Percentiles rank a stretch among this genome's conserved stretches.
Conservation (phyloP, 768 basidiomycete species). For the Tricholoma sp. region DNA sequence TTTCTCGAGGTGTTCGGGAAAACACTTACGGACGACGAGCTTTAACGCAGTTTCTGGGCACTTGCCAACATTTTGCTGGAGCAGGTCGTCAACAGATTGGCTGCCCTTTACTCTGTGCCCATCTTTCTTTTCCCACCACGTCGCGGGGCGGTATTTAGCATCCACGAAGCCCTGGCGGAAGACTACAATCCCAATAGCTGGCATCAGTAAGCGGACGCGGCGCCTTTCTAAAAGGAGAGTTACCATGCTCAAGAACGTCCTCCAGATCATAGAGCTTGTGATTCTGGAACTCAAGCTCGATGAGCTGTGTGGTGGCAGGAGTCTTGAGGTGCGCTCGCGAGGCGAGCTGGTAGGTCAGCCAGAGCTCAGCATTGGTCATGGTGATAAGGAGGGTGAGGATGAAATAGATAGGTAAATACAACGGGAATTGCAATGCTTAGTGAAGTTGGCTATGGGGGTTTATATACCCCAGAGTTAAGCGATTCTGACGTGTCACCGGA, state of each 20-base stretch:
- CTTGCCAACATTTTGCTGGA: slow-evolving; percentile 33
- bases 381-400: not conserved
- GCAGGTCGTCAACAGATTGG: slow-evolving; percentile 29
- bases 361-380: slow-evolving; percentile 34
- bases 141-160: slow-evolving; percentile 33
- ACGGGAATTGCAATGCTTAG: not conserved
- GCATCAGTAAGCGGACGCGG: slow-evolving; percentile 14
- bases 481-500: slow-evolving; percentile 7
- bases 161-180: slow-evolving; percentile 45
- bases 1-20: not conserved
- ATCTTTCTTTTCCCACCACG: slow-evolving; percentile 41
- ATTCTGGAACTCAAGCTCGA: slow-evolving; percentile 39
- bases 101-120: slow-evolving; percentile 32
- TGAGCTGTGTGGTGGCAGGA: slow-evolving; percentile 39
- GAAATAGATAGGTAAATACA: not conserved
- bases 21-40: slow-evolving; percentile 39
- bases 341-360: slow-evolving; percentile 43
- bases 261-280: slow-evolving; percentile 39
- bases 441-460: not conserved
- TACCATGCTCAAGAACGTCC: slow-evolving; percentile 42
- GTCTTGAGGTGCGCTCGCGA: slow-evolving; percentile 33
- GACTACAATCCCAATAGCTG: slow-evolving; percentile 16
- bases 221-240: slow-evolving; percentile 6
- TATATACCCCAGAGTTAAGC: slow-evolving; percentile 8
- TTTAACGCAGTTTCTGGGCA: slow-evolving; percentile 39